Percentiles rank a stretch among this genome's conserved stretches.
Conservation (phyloP, 2,329 filamentous ascomycete genomes). For the Xylariaceae sp. region DNA sequence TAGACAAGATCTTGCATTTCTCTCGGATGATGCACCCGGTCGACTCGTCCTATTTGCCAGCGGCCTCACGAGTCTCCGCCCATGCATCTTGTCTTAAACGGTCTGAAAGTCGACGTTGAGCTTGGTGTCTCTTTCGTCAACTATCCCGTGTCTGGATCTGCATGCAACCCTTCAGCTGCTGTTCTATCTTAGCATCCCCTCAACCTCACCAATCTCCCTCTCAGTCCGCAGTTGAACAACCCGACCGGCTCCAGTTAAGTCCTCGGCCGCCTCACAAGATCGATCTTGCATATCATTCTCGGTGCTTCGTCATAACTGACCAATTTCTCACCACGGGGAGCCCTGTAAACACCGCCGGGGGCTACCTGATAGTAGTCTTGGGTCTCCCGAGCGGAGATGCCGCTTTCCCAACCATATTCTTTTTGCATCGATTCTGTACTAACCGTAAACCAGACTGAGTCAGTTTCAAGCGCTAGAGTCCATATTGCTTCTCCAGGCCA, state of each 20-base stretch:
- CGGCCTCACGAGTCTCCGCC: slow-evolving; percentile 10
- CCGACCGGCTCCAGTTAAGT: slow-evolving; percentile 8
- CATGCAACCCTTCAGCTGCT: slow-evolving; percentile 19
- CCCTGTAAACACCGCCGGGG: neutral
- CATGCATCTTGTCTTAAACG: slow-evolving; percentile 15
- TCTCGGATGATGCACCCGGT: slow-evolving; percentile 26
- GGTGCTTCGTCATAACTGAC: neutral
- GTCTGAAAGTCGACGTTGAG: slow-evolving; percentile 8
- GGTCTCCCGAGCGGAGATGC: neutral
- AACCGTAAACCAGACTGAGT: slow-evolving; percentile 14
- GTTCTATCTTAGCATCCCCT: neutral
- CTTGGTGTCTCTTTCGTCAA: slow-evolving; percentile 3
- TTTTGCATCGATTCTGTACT: slow-evolving; percentile 8
- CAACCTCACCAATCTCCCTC: slow-evolving; percentile 7
- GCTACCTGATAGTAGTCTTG: neutral
- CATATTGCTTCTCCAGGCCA: slow-evolving; percentile 13
- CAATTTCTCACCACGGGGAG: neutral
- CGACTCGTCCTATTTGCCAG: slow-evolving; percentile 14
- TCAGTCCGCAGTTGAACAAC: slow-evolving; percentile 4
- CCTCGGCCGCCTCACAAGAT: slow-evolving; percentile 8
- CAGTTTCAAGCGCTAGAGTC: slow-evolving; percentile 4
- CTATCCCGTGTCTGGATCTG: slow-evolving; percentile 6
- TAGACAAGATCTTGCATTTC: slow-evolving; percentile 5
- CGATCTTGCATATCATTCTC: slow-evolving; percentile 4
- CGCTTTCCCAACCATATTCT: neutral